Evolutionary conservation across 31 red algal species (phyloP), one percentile per base, ranked within the genome.

Genomic region (Asparagopsis taxiformis): DNA sequence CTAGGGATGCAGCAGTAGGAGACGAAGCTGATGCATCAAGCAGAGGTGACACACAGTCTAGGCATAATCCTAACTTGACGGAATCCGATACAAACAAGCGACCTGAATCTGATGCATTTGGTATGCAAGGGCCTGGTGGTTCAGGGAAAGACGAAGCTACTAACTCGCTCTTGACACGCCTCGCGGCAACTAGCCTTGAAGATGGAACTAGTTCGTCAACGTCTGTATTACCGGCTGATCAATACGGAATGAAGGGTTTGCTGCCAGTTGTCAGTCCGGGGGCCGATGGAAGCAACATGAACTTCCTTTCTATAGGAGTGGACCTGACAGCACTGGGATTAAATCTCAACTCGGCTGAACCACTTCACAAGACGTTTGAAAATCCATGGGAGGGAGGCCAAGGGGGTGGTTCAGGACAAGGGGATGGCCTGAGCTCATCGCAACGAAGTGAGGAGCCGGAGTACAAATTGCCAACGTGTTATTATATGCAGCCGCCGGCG

Each of bases 271-370:
- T 84, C 13, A 61, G 19, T 24, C 65, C 89, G 28, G 62, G 57
- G 7, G 70, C 79, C 2, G 44, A 65, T 33, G 34, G 65, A n/a
- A 86, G 50, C 26, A 76, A 83, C 57, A 44, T 48, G 26, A 56
- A 71, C 29, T 5, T 71, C 1, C 53, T 97, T 17, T 59, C 94
- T 0, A 59, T 92, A 31, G 95, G 95, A 13, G 55, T 94, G 1
- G 95, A 98, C 55, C 67, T 98, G 22, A 98, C 91, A 10, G 46
- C 52, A 11, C 56, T 98, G 19, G 95, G 95, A 25, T 72, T 98
- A 43, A 83, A 98, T 62, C 75, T 98, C 0, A 98, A 88, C 28
- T 94, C 90, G 5, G 21, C 53, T 33, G 95, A 91, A 43, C 85
- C 90, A 7, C 53, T 98, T 71, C 72, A 98, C 69, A 73, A 54